phyloP scores from a whole-genome alignment of 352 stramenopile genomes.

The Pythium aristosporum region DNA sequence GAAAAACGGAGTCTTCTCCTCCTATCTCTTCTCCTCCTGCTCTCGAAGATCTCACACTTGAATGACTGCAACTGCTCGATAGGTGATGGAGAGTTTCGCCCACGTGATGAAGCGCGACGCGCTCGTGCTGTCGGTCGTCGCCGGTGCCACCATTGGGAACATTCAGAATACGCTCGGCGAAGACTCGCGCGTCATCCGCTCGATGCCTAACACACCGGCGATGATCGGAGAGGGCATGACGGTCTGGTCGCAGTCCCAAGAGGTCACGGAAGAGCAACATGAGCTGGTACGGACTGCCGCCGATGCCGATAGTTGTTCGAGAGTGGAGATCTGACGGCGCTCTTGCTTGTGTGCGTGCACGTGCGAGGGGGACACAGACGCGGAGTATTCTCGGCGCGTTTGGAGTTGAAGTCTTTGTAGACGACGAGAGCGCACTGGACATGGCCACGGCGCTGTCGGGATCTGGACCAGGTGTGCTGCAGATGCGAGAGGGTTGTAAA shows the following conservation, averaged over 20 bases:
- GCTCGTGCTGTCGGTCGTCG: slow-evolving; percentile 83
- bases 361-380: slow-evolving; percentile 48
- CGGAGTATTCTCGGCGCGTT: slow-evolving; percentile 88
- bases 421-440: slow-evolving; percentile 94
- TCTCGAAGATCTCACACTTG: not conserved
- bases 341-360: too few relatives aligned
- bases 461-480: slow-evolving; percentile 74
- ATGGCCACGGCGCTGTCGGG: slow-evolving; percentile 94
- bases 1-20: not conserved
- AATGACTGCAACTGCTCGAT: not conserved
- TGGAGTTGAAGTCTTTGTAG: slow-evolving; percentile 92
- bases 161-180: slow-evolving; percentile 60
- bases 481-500: not conserved
- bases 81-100: slow-evolving; percentile 71
- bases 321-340: not conserved
- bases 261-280: slow-evolving; percentile 79
- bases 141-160: slow-evolving; percentile 75
- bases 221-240: slow-evolving; percentile 95
- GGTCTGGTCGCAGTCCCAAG: slow-evolving; percentile 87
- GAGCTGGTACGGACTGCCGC: slow-evolving; percentile 32
- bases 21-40: not conserved
- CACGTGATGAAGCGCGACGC: slow-evolving; percentile 51
- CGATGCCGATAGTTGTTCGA: not conserved
- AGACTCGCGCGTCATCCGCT: slow-evolving; percentile 85
- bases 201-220: slow-evolving; percentile 96